Conservation (phyloP, 768 basidiomycete species). For the Boletus barrowsii region DNA sequence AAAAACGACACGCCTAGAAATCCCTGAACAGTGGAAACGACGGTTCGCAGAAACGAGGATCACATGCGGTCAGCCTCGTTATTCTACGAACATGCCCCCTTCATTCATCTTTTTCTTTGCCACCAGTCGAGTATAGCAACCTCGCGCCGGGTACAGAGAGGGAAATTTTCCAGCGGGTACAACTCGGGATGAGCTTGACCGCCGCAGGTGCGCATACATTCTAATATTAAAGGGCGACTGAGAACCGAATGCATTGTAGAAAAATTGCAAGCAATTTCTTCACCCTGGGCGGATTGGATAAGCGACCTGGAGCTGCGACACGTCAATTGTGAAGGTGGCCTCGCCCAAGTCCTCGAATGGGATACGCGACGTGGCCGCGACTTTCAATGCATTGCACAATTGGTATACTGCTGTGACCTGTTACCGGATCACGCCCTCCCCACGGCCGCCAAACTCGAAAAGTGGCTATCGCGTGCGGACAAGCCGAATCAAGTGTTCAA, state of each 20-base stretch:
- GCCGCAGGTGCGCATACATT: conserved; percentile 51
- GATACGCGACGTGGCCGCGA: conserved; percentile 69
- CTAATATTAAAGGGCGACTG: background rate
- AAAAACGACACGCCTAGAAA: conserved; percentile 43
- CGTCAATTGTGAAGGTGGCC: conserved; percentile 56
- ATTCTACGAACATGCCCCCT: background rate
- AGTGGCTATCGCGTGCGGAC: conserved; percentile 34
- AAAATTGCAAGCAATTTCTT: conserved; percentile 75
- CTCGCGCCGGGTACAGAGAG: conserved; percentile 59
- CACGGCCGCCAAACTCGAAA: conserved; percentile 55
- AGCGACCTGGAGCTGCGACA: conserved; percentile 53
- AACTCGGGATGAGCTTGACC: conserved; percentile 72
- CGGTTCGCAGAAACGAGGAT: conserved; percentile 55
- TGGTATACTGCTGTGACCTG: conserved; percentile 65
- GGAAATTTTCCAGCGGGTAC: conserved; percentile 81
- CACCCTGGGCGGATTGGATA: conserved; percentile 70
- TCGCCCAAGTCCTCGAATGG: conserved; percentile 55
- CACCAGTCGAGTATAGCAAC: conserved; percentile 63
- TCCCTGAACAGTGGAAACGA: conserved; percentile 51
- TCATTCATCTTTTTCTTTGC: background rate
- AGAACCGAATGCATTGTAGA: conserved; percentile 40
- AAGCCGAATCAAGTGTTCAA: conserved; percentile 50
- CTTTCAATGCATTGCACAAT: conserved; percentile 69
- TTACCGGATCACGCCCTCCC: conserved; percentile 47
- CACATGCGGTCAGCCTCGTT: conserved; percentile 56